Evolutionary conservation across 805 yeast species (phyloP).

Genomic region (Candida tibetensis): DNA sequence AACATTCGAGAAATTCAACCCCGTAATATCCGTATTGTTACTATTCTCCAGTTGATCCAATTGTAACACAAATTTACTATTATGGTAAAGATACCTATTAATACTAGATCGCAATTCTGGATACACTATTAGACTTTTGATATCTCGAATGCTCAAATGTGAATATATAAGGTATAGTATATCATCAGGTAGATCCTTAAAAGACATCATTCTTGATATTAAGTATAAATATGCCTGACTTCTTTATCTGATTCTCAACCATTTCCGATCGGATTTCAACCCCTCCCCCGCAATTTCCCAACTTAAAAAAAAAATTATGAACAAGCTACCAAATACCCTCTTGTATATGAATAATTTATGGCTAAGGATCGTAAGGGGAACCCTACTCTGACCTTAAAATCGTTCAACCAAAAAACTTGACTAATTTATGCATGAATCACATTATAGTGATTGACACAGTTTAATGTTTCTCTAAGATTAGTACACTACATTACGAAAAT

Average conservation of each 20-base stretch:
- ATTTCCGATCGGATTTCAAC: not conserved
- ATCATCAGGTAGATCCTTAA: slow-evolving; percentile 9
- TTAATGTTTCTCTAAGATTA: too few relatives aligned
- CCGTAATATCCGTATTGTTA: not conserved
- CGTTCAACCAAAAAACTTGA: too few relatives aligned
- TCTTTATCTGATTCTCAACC: not conserved
- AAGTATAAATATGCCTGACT: too few relatives aligned
- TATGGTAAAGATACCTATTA: slow-evolving; percentile 7
- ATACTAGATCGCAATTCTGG: slow-evolving; percentile 5
- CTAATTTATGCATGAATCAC: too few relatives aligned
- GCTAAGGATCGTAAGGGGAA: too few relatives aligned
- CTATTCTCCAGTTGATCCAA: not conserved
- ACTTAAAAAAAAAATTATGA: too few relatives aligned
- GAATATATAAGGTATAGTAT: slow-evolving; percentile 5
- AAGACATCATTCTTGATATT: not conserved
- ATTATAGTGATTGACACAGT: too few relatives aligned
- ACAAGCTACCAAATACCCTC: too few relatives aligned
- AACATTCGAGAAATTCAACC: slow-evolving; percentile 1
- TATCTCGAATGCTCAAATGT: slow-evolving; percentile 2
- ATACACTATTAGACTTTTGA: slow-evolving; percentile 5
- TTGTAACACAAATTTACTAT: slow-evolving; percentile 7
- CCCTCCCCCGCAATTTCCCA: not conserved
- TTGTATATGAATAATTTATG: too few relatives aligned
- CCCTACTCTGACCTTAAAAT: too few relatives aligned
- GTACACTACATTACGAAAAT: too few relatives aligned